Base-by-base conservation (phyloP, 2,329 filamentous ascomycete genomes). In the Rhinocladiella mackenziei region DNA sequence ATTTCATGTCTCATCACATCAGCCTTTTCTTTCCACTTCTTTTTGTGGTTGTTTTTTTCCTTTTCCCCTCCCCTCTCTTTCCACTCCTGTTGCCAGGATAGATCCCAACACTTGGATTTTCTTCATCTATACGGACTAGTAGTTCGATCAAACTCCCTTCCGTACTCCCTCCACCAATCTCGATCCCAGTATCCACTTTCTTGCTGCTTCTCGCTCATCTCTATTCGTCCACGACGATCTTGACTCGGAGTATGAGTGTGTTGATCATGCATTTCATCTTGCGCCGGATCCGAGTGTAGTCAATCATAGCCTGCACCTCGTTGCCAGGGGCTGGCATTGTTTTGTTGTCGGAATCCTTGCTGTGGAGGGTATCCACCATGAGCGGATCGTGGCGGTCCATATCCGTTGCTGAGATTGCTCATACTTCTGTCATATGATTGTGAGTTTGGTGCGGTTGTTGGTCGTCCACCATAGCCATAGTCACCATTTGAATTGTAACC, bases 271-370 rank as follows among this genome's bases (percentile, higher is more conserved):
- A 48, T 36, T 26, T 41, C 35, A 25, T 37, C 29, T 35, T 34
- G 33, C 34, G 20, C 22, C 26, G 50, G 44, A 47, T 48, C 54
- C 50, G 50, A 52, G 51, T 48, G 53, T 65, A 66, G 76, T 61
- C 76, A 74, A 48, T 82, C 78, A 56, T 82, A 83, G 32, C 79
- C 79, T 22, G 79, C 79, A 31, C 79, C 79, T 60, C 79, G 66
- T 64, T 83, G 78, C 79, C 79, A 83, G 40, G 78, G 78, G 64
- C 76, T 81, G 26, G 48, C 22, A 58, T 71, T 79, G 58, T 77
- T 75, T 54, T 73, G 69, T 51, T 67, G 57, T 50, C 73, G 63
- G 56, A 66, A 71, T 35, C 62, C 52, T 23, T 57, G 46, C 15
- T 65, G 62, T 38, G 53, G 52, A 32, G 50, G 18, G 36, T 57